Conservation (phyloP, 139 green algal species). For the Closterium sp. region DNA sequence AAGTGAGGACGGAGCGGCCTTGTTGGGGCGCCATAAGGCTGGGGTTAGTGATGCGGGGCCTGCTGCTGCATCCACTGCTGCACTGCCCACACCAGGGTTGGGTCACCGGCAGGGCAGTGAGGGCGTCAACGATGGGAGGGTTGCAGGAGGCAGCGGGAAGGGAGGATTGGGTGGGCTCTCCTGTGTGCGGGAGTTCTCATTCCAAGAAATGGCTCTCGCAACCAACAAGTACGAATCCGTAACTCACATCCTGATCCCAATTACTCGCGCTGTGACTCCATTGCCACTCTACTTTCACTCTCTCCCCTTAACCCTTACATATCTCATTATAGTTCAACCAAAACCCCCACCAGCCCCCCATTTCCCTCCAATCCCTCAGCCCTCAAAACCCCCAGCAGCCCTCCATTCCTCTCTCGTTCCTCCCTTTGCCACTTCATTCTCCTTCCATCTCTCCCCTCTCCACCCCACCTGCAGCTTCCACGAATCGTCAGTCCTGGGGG, state of each 20-base stretch:
- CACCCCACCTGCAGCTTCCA: background rate
- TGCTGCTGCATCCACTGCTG: background rate
- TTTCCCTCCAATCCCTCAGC: too few species aligned
- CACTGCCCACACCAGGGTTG: background rate
- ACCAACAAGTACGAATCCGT: background rate
- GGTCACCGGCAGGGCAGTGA: background rate
- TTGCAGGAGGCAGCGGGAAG: background rate
- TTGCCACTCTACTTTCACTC: background rate
- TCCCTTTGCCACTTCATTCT: too few species aligned
- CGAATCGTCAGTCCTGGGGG: background rate
- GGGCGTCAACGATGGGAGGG: background rate
- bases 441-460: constrained; percentile 2
- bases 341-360: too few species aligned
- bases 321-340: too few species aligned
- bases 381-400: too few species aligned
- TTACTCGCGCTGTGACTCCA: too few species aligned
- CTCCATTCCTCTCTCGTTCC: background rate
- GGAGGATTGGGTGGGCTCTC: background rate
- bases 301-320: too few species aligned
- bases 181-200: background rate
- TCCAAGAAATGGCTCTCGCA: background rate
- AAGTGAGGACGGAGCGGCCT: background rate
- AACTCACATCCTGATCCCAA: too few species aligned
- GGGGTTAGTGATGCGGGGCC: too few species aligned
- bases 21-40: too few species aligned